Conservation (phyloP, 225 moss, liverwort and hornwort genomes). For the Polytrichum formosum region DNA sequence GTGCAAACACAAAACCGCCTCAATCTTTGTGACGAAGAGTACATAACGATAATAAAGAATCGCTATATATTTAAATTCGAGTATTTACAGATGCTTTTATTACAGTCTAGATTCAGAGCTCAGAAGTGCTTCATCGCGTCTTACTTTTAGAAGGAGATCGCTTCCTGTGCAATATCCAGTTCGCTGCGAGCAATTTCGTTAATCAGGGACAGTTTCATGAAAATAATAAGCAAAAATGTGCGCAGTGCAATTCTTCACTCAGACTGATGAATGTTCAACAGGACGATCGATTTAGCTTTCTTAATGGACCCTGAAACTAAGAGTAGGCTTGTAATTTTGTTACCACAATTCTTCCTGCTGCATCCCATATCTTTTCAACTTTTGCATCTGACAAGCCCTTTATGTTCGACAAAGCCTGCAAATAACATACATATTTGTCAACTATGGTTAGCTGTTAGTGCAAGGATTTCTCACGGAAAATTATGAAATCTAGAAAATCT, state of each 20-base stretch:
- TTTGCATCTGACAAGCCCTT: slow-evolving; percentile 90
- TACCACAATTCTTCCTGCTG: slow-evolving; percentile 81
- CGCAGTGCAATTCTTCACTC: no score
- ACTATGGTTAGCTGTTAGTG: not conserved
- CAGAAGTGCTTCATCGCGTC: slow-evolving; percentile 2
- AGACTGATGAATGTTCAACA: no score
- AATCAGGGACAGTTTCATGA: no score
- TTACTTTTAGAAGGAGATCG: slow-evolving; percentile 79
- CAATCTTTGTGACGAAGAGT: slow-evolving; percentile 1
- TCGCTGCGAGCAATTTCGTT: slow-evolving; percentile 37
- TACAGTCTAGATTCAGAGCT: not conserved
- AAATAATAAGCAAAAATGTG: no score
- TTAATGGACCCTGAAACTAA: not conserved
- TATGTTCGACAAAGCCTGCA: slow-evolving; percentile 69
- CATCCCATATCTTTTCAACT: slow-evolving; percentile 89
- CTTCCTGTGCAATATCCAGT: slow-evolving; percentile 83
- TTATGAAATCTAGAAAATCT: no score
- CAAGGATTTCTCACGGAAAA: no score
- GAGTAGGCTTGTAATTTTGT: slow-evolving; percentile 18
- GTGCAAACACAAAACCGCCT: slow-evolving; percentile 5
- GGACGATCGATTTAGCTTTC: not conserved
- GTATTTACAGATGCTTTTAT: no score
- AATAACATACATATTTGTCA: not conserved
- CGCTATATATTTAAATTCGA: no score
- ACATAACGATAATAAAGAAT: no score